Conservation (phyloP, 192 early-diverging fungal species). For the Rhizophagus clarus region DNA sequence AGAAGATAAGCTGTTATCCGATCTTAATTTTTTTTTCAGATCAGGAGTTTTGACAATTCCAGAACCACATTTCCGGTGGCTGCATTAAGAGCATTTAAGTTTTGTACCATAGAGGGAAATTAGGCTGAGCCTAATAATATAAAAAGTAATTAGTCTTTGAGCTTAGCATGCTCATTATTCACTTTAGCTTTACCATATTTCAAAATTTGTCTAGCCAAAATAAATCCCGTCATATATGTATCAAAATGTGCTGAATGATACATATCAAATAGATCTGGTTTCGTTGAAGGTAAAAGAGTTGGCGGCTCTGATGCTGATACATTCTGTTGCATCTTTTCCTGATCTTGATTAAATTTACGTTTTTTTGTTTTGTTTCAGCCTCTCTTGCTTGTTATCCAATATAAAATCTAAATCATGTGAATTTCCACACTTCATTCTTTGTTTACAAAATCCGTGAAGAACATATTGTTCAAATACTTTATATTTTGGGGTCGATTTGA, state of each 20-base stretch:
- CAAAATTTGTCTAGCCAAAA: constrained; percentile 68
- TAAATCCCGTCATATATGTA: constrained; percentile 95
- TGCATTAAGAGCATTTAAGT: no score
- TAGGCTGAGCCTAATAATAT: no score
- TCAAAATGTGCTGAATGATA: constrained; percentile 94
- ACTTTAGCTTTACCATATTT: constrained; percentile 28
- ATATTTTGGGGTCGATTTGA: constrained; percentile 29
- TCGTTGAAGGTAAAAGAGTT: constrained; percentile 13
- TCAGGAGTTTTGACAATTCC: no score
- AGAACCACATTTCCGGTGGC: no score
- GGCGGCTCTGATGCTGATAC: constrained; percentile 6
- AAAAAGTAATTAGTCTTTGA: no score
- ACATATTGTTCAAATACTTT: constrained; percentile 80
- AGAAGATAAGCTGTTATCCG: no score
- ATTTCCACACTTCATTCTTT: constrained; percentile 63
- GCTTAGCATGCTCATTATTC: constrained; percentile 31
- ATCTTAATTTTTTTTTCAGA: no score
- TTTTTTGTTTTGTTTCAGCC: constrained; percentile 43
- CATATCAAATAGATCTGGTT: constrained; percentile 42
- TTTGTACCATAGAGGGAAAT: no score
- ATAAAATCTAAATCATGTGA: constrained; percentile 90
- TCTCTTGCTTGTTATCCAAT: constrained; percentile 68
- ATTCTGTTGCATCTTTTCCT: constrained; percentile 25
- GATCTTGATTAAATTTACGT: constrained; percentile 28
- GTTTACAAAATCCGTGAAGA: constrained; percentile 75